phyloP scores from a whole-genome alignment of 129 eudicot species.

The Rutidosis leptorrhynchoides region DNA sequence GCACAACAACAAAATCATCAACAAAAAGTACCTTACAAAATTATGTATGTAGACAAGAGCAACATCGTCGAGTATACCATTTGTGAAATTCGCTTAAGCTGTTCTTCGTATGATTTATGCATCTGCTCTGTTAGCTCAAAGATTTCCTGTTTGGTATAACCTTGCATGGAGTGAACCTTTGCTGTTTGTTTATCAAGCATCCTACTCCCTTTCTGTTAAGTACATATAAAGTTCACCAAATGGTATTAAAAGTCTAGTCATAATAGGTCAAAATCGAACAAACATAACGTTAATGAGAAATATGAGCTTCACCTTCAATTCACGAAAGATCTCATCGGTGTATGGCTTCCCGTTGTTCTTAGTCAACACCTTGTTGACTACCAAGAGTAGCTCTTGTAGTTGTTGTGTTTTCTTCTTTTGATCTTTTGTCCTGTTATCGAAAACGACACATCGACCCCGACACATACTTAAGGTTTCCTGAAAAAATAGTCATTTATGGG shows the following conservation, averaged over 20 bases:
- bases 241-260: neutral
- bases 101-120: slow-evolving; percentile 65
- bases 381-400: slow-evolving; percentile 50
- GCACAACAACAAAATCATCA: neutral
- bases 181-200: slow-evolving; percentile 49
- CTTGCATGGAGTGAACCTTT: slow-evolving; percentile 32
- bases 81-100: slow-evolving; percentile 70
- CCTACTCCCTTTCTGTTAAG: slow-evolving; percentile 61
- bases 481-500: slow-evolving; percentile 10
- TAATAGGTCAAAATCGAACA: neutral
- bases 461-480: slow-evolving; percentile 61
- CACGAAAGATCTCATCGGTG: slow-evolving; percentile 65
- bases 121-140: slow-evolving; percentile 52
- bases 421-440: slow-evolving; percentile 69
- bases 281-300: neutral
- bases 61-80: slow-evolving; percentile 78
- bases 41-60: no score
- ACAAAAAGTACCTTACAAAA: neutral
- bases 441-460: slow-evolving; percentile 60
- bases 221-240: slow-evolving; percentile 7
- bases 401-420: slow-evolving; percentile 41
- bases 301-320: slow-evolving; percentile 52
- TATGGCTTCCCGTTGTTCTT: slow-evolving; percentile 67
- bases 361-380: slow-evolving; percentile 48
- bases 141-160: slow-evolving; percentile 44